phyloP scores from a whole-genome alignment of 2,329 filamentous ascomycete species.

The Fusarium subtropicale region DNA sequence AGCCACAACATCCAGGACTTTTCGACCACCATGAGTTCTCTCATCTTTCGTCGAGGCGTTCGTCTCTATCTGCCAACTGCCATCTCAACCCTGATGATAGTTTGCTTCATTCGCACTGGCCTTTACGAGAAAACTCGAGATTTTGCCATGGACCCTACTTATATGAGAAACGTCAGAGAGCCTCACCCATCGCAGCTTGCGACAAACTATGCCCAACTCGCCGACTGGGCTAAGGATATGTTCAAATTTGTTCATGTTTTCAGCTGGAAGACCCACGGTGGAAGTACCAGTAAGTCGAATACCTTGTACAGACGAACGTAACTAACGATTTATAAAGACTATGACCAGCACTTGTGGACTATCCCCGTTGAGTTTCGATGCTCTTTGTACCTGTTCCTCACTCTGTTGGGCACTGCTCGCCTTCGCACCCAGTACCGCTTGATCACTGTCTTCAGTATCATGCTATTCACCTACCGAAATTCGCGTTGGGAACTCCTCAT shows the following conservation, averaged over 20 bases:
- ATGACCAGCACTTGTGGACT: conserved; percentile 72
- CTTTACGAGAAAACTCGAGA: conserved; percentile 61
- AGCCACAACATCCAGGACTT: conserved; percentile 55
- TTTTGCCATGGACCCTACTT: conserved; percentile 58
- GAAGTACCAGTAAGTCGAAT: conserved; percentile 55
- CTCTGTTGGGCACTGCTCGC: conserved; percentile 62
- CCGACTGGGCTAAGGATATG: conserved; percentile 62
- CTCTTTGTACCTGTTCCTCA: conserved; percentile 68
- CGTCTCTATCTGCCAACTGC: conserved; percentile 64
- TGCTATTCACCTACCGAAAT: conserved; percentile 59
- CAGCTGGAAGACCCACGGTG: conserved; percentile 61
- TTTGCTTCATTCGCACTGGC: conserved; percentile 58
- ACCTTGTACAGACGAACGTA: neutral
- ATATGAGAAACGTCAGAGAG: conserved; percentile 62
- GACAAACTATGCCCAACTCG: conserved; percentile 55
- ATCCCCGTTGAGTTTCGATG: conserved; percentile 71
- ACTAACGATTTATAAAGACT: conserved; percentile 46
- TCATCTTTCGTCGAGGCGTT: conserved; percentile 64
- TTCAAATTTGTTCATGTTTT: conserved; percentile 64
- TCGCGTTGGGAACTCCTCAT: conserved; percentile 67
- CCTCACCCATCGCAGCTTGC: conserved; percentile 57
- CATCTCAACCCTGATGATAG: conserved; percentile 62
- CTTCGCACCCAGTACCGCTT: conserved; percentile 58
- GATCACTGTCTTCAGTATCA: conserved; percentile 55
- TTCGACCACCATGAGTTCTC: conserved; percentile 59